Conservation (phyloP, 176 grass and related monocot species). For the Phoenix dactylifera region DNA sequence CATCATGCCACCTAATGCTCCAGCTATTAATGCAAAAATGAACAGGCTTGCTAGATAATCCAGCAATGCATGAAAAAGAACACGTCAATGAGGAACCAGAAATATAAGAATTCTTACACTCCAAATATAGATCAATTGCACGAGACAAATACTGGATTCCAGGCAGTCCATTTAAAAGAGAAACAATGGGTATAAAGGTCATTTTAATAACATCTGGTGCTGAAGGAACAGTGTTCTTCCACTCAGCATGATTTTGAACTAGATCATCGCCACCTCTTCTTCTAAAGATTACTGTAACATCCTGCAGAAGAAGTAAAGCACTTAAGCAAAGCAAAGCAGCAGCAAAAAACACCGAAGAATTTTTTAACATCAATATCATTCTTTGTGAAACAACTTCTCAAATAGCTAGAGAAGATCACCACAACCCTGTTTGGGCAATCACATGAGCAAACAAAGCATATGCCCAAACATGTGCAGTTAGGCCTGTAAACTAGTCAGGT, state of each 20-base stretch:
- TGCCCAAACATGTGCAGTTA: no score
- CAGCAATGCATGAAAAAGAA: background rate
- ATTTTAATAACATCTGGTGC: slow-evolving; percentile 98
- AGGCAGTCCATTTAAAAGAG: slow-evolving; percentile 64
- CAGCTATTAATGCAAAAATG: background rate
- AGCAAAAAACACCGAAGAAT: no score
- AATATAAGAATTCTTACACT: slow-evolving; percentile 45
- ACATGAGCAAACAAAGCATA: no score
- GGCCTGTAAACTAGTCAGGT: no score
- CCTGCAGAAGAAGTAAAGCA: slow-evolving; percentile 36
- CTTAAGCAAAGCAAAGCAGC: background rate
- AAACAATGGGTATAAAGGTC: slow-evolving; percentile 81
- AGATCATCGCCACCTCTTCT: slow-evolving; percentile 96
- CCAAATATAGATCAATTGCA: slow-evolving; percentile 85
- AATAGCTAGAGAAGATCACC: background rate
- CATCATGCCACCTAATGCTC: background rate
- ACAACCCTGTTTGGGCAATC: background rate
- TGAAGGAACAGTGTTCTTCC: slow-evolving; percentile 55
- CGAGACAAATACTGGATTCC: slow-evolving; percentile 69
- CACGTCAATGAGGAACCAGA: background rate
- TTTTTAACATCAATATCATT: no score
- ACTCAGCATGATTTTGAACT: slow-evolving; percentile 80
- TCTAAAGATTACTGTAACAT: slow-evolving; percentile 97
- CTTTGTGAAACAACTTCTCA: background rate
- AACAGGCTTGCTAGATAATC: no score